phyloP scores from a whole-genome alignment of 352 stramenopile species.

The Globisporangium canariense region DNA sequence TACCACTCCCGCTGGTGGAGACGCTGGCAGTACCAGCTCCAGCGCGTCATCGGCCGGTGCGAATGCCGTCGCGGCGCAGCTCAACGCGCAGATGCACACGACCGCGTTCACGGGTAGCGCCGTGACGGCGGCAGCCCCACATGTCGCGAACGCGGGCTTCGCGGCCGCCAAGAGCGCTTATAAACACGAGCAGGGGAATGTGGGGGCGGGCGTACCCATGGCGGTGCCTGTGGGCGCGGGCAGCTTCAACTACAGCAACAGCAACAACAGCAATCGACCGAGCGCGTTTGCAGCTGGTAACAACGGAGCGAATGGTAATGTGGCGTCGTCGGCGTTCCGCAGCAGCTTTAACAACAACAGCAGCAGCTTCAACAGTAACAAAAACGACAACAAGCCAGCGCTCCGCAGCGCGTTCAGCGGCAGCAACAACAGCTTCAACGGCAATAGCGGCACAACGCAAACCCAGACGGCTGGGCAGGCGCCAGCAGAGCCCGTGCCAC shows the following conservation, averaged over 20 bases:
- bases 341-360: constrained; percentile 9
- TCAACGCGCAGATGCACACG: constrained; percentile 15
- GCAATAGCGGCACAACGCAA: constrained; percentile 14
- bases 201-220: constrained; percentile 11
- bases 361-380: neutral
- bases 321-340: constrained; percentile 1
- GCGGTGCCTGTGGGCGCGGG: constrained; percentile 11
- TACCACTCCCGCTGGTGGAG: constrained; percentile 13
- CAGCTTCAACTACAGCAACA: constrained; percentile 7
- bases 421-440: constrained; percentile 14
- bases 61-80: constrained; percentile 18
- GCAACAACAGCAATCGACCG: constrained; percentile 3
- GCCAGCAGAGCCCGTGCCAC: constrained; percentile 31
- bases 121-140: constrained; percentile 5
- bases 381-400: constrained; percentile 13
- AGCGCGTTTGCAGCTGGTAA: constrained; percentile 15
- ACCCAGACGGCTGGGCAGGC: constrained; percentile 15
- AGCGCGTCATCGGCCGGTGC: constrained; percentile 5
- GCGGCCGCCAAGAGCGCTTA: constrained; percentile 4
- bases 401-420: constrained; percentile 22
- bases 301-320: constrained; percentile 11
- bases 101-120: constrained; percentile 11
- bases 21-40: neutral
- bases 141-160: constrained; percentile 12
- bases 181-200: neutral